phyloP scores from a whole-genome alignment of 2,329 filamentous ascomycete genomes.

The Stagonosporopsis vannaccii region DNA sequence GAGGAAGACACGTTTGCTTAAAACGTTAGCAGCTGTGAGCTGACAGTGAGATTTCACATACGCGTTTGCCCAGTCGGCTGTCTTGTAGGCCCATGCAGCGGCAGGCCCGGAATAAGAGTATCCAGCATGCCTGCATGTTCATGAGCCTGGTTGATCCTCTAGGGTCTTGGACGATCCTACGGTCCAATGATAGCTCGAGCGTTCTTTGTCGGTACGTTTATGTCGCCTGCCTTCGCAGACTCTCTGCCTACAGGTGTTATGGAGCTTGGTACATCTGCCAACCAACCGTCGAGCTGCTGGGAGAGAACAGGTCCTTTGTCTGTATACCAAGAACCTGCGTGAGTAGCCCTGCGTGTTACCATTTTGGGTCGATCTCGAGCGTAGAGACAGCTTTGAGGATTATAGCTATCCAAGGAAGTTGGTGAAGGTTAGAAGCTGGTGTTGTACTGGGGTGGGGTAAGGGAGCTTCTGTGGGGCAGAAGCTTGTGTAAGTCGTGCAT shows the following conservation, averaged over 20 bases:
- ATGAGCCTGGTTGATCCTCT: slow-evolving; percentile 34
- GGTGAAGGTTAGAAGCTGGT: neutral
- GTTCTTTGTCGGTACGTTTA: slow-evolving; percentile 70
- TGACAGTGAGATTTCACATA: slow-evolving; percentile 47
- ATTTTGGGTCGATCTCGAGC: slow-evolving; percentile 24
- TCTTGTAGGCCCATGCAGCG: slow-evolving; percentile 94
- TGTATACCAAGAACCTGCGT: slow-evolving; percentile 90
- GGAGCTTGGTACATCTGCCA: slow-evolving; percentile 72
- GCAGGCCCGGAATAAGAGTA: slow-evolving; percentile 91
- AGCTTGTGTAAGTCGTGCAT: slow-evolving; percentile 10
- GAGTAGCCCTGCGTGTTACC: slow-evolving; percentile 66
- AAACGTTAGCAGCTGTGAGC: neutral
- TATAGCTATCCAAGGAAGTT: neutral
- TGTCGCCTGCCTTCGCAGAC: slow-evolving; percentile 46
- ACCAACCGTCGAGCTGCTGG: slow-evolving; percentile 74
- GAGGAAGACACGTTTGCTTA: slow-evolving; percentile 84
- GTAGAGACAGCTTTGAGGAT: neutral
- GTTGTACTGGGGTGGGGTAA: slow-evolving; percentile 16
- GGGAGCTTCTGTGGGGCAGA: slow-evolving; percentile 28
- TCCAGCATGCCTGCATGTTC: slow-evolving; percentile 78
- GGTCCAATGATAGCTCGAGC: slow-evolving; percentile 91
- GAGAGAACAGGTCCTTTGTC: slow-evolving; percentile 66
- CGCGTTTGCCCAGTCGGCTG: slow-evolving; percentile 80
- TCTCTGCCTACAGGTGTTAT: slow-evolving; percentile 66
- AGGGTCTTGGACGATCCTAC: slow-evolving; percentile 61